Evolutionary conservation across 2,329 filamentous ascomycete species (phyloP), one percentile per base, ranked within the genome.

Genomic region (Pseudogymnoascus sp.): DNA sequence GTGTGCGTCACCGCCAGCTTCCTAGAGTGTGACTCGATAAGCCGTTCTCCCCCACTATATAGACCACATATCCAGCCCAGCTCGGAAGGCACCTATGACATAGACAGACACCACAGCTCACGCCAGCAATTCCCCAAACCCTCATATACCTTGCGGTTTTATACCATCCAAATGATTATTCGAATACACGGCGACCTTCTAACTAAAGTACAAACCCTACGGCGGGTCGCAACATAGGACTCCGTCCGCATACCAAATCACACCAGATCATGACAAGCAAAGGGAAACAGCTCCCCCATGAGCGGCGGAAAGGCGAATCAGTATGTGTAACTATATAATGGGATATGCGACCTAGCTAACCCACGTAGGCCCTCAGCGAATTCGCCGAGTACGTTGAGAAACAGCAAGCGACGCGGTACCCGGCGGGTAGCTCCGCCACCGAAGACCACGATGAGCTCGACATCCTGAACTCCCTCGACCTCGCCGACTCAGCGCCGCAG

Each of bases 371-470:
- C 11, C 83, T 99, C 63, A 95, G 90, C 79, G 95, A 97, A 71
- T 99, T 99, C 74, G 92, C 93, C 75, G 95, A 99, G 72, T 97
- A 97, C 72, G 95, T 97, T 68, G 92, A 97, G 76, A 89, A 92
- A 74, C 93, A 97, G 75, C 95, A 97, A 76, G 87, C 87, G 12
- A 77, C 88, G 60, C 87, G 89, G 63, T 87, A 85, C 69, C 83
- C 84, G 1, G 72, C 78, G 16, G 60, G 66, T 34, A 64, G 67
- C 6, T 34, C 63, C 53, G 36, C 64, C 37, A 70, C 77, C 37
- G 84, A 90, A 70, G 87, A 95, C 67, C 90, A 93, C 73, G 91
- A 93, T 62, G 93, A 97, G 74, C 86, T 97, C 62, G 91, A 96
- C 73, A 91, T 93, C 65, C 85, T 97, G 62, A 91, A 97, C 73